Evolutionary conservation across 345 rosid genomes (phyloP).

Genomic region (Jatropha curcas): DNA sequence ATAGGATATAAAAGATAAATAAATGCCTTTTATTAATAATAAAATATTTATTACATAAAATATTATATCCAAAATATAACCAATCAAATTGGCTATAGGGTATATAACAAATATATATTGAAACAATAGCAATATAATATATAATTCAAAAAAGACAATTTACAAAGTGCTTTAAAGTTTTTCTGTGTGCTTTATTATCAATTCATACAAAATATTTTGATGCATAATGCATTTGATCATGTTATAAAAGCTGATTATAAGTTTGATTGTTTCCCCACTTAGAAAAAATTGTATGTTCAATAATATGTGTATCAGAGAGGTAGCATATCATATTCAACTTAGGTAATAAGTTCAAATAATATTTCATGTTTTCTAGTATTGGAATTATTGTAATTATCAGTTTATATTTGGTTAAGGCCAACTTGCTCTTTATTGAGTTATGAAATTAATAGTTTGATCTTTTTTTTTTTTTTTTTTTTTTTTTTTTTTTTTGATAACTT

Average conservation of each 20-base stretch:
- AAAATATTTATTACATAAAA: too few species aligned
- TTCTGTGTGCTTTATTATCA: too few species aligned
- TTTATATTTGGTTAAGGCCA: not conserved
- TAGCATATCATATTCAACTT: constrained; percentile 64
- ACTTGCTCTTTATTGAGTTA: not conserved
- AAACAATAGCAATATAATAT: too few species aligned
- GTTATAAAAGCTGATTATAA: not conserved
- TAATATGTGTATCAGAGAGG: constrained; percentile 51
- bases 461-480: too few species aligned
- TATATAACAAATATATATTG: too few species aligned
- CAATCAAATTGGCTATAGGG: too few species aligned
- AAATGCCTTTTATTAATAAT: too few species aligned
- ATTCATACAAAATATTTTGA: not conserved
- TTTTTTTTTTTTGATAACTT: too few species aligned
- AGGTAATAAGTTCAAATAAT: constrained; percentile 33
- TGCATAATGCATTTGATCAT: not conserved
- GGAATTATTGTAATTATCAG: not conserved
- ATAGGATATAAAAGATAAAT: too few species aligned
- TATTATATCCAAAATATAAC: too few species aligned
- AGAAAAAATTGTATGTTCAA: constrained; percentile 64
- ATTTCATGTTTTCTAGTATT: not conserved
- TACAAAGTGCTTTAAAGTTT: too few species aligned
- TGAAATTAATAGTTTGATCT: not conserved
- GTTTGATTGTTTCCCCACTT: constrained; percentile 15
- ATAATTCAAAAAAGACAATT: too few species aligned